phyloP scores from a whole-genome alignment of 202 grass and related monocot genomes.

The Carex sylvatica region DNA sequence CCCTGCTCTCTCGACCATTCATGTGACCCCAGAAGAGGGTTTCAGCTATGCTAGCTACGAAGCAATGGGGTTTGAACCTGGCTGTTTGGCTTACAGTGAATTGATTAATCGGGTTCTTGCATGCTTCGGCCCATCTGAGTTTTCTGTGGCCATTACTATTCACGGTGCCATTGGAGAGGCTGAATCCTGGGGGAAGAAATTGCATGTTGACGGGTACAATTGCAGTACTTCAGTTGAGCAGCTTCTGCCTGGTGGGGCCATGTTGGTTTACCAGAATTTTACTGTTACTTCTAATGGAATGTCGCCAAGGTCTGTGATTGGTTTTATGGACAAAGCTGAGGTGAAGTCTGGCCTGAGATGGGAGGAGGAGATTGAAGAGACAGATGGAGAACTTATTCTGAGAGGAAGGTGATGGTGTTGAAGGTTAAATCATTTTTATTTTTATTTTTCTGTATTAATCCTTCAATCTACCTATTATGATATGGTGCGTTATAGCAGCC shows the following conservation, averaged over 20 bases:
- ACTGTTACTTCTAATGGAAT: conserved; percentile 19
- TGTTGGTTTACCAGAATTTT: conserved; percentile 82
- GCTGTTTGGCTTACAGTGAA: conserved; percentile 34
- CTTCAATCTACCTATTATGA: conserved; percentile 19
- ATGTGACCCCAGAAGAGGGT: conserved; percentile 86
- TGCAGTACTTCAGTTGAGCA: conserved; percentile 59
- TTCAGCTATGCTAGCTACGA: conserved; percentile 98
- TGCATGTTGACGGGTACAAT: conserved; percentile 44
- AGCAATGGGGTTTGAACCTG: conserved; percentile 65
- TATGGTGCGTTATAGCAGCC: conserved; percentile 48
- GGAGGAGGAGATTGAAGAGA: conserved; percentile 43
- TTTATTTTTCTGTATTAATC: conserved; percentile 4
- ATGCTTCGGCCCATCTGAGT: conserved; percentile 68
- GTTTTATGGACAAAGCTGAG: conserved; percentile 28
- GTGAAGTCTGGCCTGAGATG: conserved; percentile 27
- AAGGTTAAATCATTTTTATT: not conserved
- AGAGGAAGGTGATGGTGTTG: conserved; percentile 35
- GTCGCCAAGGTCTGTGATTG: conserved; percentile 50
- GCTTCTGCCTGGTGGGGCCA: conserved; percentile 45
- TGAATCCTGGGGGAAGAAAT: conserved; percentile 52
- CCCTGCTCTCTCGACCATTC: conserved; percentile 71
- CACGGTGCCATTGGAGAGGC: conserved; percentile 34
- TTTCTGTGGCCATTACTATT: conserved; percentile 80
- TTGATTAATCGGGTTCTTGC: conserved; percentile 66
- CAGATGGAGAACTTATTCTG: conserved; percentile 41